Percentiles rank a stretch among this genome's conserved stretches.
Evolutionary conservation across 2,329 filamentous ascomycete genomes (phyloP).

Genomic region (Septoria petroselini): DNA sequence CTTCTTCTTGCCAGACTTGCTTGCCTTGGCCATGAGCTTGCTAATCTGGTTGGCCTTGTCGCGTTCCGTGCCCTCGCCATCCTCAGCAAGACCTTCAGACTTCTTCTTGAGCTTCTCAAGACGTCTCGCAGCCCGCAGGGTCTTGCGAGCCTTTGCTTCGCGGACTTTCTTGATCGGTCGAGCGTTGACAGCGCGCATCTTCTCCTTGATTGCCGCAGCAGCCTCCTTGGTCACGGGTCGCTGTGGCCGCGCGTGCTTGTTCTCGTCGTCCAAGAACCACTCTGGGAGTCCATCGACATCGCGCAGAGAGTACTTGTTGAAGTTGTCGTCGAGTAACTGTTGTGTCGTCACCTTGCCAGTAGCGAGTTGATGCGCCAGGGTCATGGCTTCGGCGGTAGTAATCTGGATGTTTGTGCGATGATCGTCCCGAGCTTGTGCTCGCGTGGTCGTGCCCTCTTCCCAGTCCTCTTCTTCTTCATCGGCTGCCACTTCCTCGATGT

Average conservation of each 20-base stretch:
- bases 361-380: conserved; percentile 85
- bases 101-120: conserved; percentile 97
- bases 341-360: conserved; percentile 75
- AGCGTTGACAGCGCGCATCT: conserved; percentile 86
- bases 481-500: conserved; percentile 33
- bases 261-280: conserved; percentile 96
- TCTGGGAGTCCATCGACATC: conserved; percentile 90
- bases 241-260: conserved; percentile 74
- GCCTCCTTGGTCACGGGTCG: conserved; percentile 90
- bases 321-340: conserved; percentile 84
- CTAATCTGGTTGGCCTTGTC: conserved; percentile 87
- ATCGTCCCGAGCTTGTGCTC: conserved; percentile 41
- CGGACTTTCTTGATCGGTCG: conserved; percentile 98
- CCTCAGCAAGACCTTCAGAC: conserved; percentile 80
- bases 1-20: conserved; percentile 67
- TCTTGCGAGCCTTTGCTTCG: conserved; percentile 94
- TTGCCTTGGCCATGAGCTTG: conserved; percentile 75
- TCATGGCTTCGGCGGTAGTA: conserved; percentile 99
- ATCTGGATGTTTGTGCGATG: conserved; percentile 85
- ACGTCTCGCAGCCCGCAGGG: conserved; percentile 85
- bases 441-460: conserved; percentile 57
- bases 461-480: conserved; percentile 53
- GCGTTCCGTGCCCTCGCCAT: conserved; percentile 72
- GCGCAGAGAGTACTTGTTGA: conserved; percentile 88
- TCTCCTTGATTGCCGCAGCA: conserved; percentile 89